Percentiles rank a stretch among this genome's conserved stretches.
Evolutionary conservation across 2,329 filamentous ascomycete genomes (phyloP).

Genomic region (Sphaerulina musiva): DNA sequence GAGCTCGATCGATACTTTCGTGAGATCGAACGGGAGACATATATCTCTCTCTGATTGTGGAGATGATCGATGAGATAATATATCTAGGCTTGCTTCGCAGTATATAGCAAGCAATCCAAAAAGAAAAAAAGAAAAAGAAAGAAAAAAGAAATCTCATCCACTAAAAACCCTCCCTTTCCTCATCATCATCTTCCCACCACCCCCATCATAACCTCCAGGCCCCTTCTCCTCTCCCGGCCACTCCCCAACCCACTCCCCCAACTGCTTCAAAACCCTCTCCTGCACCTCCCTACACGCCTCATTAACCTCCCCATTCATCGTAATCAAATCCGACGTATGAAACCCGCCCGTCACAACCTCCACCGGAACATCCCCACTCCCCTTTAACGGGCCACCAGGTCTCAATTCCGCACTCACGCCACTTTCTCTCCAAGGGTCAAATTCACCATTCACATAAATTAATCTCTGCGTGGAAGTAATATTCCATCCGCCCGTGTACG

Average conservation of each 20-base stretch:
- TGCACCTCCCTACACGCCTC: slow-evolving; percentile 45
- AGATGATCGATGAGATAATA: no score
- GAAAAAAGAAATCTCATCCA: no score
- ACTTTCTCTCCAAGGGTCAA: slow-evolving; percentile 54
- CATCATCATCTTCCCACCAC: background rate
- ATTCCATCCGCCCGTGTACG: slow-evolving; percentile 51
- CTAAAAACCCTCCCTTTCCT: background rate
- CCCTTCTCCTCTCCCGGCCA: slow-evolving; percentile 24
- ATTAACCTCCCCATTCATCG: slow-evolving; percentile 44
- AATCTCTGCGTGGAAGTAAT: slow-evolving; percentile 48
- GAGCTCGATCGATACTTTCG: no score
- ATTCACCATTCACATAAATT: slow-evolving; percentile 54
- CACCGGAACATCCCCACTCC: slow-evolving; percentile 45
- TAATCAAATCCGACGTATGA: slow-evolving; percentile 51
- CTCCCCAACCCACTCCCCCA: slow-evolving; percentile 50
- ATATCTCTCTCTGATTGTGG: no score
- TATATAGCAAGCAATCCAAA: no score
- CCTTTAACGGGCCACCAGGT: slow-evolving; percentile 49
- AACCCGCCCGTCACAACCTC: slow-evolving; percentile 49
- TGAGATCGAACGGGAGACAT: no score
- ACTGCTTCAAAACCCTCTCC: slow-evolving; percentile 45
- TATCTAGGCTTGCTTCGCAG: no score
- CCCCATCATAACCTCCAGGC: background rate
- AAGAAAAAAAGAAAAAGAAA: no score
- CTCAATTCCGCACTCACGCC: slow-evolving; percentile 49